These are phyloP conservation scores for Trichoderma hamatum DNA, from an alignment of 2,329 filamentous ascomycete species.

Conservation along the genomic window DNA sequence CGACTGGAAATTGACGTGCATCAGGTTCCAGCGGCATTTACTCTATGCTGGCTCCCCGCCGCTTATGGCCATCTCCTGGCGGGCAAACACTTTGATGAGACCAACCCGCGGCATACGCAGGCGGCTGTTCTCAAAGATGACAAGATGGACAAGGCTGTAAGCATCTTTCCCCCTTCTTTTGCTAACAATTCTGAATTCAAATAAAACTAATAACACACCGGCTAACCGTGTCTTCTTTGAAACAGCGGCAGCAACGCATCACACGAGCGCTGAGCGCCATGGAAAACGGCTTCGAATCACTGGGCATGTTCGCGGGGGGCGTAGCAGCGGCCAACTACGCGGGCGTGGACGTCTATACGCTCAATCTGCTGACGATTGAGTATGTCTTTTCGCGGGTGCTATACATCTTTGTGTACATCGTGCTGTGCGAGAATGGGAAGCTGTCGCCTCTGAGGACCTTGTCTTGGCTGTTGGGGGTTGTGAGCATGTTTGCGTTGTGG, in stretches of 20 bases:
- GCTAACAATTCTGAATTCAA: too few relatives aligned
- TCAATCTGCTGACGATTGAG: constrained; percentile 46
- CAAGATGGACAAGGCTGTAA: constrained; percentile 37
- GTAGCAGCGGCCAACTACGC: constrained; percentile 52
- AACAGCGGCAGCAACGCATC: constrained; percentile 56
- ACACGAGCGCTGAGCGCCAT: constrained; percentile 56
- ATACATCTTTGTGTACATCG: constrained; percentile 50
- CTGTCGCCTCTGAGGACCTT: constrained; percentile 44
- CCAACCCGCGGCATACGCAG: constrained; percentile 44
- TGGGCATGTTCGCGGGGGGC: constrained; percentile 48
- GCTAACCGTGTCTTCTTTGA: not conserved
- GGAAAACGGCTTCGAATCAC: constrained; percentile 49
- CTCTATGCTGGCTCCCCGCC: constrained; percentile 43
- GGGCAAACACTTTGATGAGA: constrained; percentile 43
- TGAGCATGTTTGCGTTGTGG: constrained; percentile 43
- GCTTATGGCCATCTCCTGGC: constrained; percentile 38
- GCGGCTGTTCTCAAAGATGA: constrained; percentile 40
- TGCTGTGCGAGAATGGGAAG: constrained; percentile 46
- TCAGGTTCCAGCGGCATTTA: constrained; percentile 47
- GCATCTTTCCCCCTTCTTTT: not conserved
- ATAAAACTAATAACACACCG: too few relatives aligned
- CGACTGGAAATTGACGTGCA: not conserved
- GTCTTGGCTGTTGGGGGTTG: constrained; percentile 43
- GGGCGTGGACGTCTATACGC: constrained; percentile 40
- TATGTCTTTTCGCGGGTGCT: constrained; percentile 46